Conservation (phyloP, 306 rosid genomes). For the Quercus suber region DNA sequence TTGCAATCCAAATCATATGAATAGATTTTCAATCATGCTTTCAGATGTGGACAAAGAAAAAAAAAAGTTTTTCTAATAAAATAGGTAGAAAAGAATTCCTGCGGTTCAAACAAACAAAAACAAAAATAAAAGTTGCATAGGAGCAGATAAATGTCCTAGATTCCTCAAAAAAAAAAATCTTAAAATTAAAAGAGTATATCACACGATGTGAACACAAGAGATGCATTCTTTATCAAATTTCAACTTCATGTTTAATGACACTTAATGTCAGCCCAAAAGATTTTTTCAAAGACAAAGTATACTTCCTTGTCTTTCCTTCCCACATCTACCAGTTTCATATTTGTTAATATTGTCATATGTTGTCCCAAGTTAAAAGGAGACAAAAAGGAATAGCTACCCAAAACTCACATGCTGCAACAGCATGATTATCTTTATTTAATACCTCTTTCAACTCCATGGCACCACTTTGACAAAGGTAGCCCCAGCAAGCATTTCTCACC, state of each 20-base stretch:
- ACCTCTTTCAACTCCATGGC: slow-evolving; percentile 98
- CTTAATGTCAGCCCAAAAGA: not conserved
- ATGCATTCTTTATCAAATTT: not conserved
- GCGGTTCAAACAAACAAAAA: not conserved
- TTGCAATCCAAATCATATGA: not conserved
- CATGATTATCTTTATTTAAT: slow-evolving; percentile 17
- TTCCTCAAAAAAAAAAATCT: not conserved
- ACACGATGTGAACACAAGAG: not conserved
- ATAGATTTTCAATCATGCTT: not conserved
- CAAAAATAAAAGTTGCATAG: not conserved
- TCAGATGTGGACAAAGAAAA: not conserved
- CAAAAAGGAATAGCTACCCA: slow-evolving; percentile 17
- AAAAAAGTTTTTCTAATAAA: not conserved
- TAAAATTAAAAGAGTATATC: not conserved
- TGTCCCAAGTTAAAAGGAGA: slow-evolving; percentile 5
- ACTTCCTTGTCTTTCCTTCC: not conserved
- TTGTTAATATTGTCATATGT: not conserved
- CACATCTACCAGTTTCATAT: not conserved
- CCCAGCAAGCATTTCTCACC: slow-evolving; percentile 98
- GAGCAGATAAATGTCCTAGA: not conserved
- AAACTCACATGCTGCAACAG: slow-evolving; percentile 21
- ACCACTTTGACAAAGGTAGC: slow-evolving; percentile 99
- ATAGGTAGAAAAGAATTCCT: not conserved
- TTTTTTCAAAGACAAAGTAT: not conserved
- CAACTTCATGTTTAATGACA: not conserved